phyloP scores from a whole-genome alignment of 345 rosid genomes.

The Acer yangbiense region DNA sequence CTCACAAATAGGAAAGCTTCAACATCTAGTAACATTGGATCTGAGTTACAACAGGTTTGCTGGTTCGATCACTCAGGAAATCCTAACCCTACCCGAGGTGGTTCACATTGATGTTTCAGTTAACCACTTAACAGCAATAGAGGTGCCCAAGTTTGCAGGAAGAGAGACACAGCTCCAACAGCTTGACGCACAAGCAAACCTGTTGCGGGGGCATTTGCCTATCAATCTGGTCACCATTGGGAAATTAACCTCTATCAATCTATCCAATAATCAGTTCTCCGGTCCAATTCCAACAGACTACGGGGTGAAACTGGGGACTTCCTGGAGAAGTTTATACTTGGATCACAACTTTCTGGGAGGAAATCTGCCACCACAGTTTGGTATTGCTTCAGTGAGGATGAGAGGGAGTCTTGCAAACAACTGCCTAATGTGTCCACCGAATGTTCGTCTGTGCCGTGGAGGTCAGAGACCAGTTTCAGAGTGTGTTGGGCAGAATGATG shows the following conservation, averaged over 20 bases:
- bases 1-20: constrained; percentile 31
- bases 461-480: constrained; percentile 47
- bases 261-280: constrained; percentile 40
- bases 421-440: constrained; percentile 42
- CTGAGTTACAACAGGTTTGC: constrained; percentile 56
- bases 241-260: constrained; percentile 44
- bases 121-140: constrained; percentile 44
- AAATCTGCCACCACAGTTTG: constrained; percentile 45
- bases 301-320: constrained; percentile 38
- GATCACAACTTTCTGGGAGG: constrained; percentile 45
- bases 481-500: constrained; percentile 31
- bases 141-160: constrained; percentile 27
- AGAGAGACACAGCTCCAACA: constrained; percentile 35
- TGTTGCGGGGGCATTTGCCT: constrained; percentile 49
- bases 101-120: constrained; percentile 43
- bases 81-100: constrained; percentile 44
- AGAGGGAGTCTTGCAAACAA: constrained; percentile 59
- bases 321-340: constrained; percentile 43
- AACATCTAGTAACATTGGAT: constrained; percentile 36
- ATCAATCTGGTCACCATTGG: constrained; percentile 36
- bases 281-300: constrained; percentile 44
- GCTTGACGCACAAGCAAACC: constrained; percentile 51
- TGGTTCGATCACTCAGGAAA: constrained; percentile 23
- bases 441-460: constrained; percentile 45
- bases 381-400: constrained; percentile 13